Base-by-base conservation (phyloP, 257 asterid genomes). In the Sherardia arvensis region DNA sequence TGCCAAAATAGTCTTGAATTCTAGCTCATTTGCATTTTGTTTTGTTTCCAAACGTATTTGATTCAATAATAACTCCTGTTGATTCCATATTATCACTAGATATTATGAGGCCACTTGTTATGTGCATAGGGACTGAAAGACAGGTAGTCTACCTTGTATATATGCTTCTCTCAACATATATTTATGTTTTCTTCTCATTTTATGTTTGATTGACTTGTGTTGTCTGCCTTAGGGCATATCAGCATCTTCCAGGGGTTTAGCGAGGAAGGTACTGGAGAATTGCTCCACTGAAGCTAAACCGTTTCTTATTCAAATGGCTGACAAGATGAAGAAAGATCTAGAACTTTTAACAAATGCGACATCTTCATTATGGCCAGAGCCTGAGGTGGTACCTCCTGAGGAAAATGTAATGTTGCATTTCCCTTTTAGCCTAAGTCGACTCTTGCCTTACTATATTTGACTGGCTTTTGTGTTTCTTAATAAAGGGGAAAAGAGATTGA, bases 121-220 rank as follows among this genome's bases (percentile, higher is more conserved):
- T 66, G 61, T 70, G 79, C 55, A 73, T 73, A 22, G 61, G 57
- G 62, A 76, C 61, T 66, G 68, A 74, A 71, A 76, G 73, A 65
- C 75, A 73, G 75, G 81, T 67, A 70, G 59, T 21, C 53, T 32
- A 21, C 54, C 49, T 67, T 68, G 30, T n/a, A n/a, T n/a, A n/a
- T 22, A 54, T 56, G 12, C 12, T 34, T 3, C 58, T n/a, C n/a
- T n/a, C n/a, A n/a, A n/a, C n/a, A n/a, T n/a, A n/a, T n/a, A n/a
- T n/a, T n/a, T 30, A 20, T 33, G 8, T 38, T 49, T 0, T n/a
- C 29, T 34, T 49, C 38, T 57, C 67, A 10, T 48, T 53, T 21
- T 22, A 26, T 54, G 15, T 38, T 49, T 59, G 61, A 59, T 20
- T 21, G 30, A 34, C 59, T 18, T 22, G 14, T 66, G 17, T 49